Evolutionary conservation across 2,329 filamentous ascomycete genomes (phyloP).

Genomic region (Pyrenophora teres): DNA sequence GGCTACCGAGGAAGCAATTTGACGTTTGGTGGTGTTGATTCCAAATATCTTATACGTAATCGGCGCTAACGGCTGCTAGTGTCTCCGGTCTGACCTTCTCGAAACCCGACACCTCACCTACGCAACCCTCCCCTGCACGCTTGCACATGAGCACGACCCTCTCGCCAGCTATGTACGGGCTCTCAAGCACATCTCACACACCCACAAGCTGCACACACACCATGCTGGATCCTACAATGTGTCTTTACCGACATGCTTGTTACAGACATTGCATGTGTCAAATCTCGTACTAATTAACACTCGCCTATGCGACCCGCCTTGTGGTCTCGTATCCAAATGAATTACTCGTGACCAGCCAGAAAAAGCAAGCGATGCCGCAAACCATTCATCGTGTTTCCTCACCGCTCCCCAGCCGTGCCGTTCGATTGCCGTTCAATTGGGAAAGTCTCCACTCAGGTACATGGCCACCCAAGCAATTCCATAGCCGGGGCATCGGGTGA

Average conservation of each 20-base stretch:
- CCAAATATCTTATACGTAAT: conserved; percentile 30
- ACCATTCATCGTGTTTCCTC: background rate
- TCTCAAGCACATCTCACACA: background rate
- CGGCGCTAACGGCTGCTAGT: conserved; percentile 24
- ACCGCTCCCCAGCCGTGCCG: background rate
- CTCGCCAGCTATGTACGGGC: background rate
- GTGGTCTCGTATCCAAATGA: background rate
- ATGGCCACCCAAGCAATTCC: background rate
- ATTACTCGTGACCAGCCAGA: background rate
- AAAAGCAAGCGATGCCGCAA: conserved; percentile 1
- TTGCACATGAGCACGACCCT: conserved; percentile 8
- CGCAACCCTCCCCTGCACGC: conserved; percentile 14
- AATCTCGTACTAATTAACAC: too few species aligned
- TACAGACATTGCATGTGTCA: background rate
- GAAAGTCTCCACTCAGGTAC: background rate
- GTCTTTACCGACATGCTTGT: background rate
- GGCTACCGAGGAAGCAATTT: conserved; percentile 4
- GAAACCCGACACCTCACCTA: conserved; percentile 16
- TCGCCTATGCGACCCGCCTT: background rate
- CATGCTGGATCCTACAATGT: background rate
- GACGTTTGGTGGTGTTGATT: conserved; percentile 31
- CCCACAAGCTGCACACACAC: background rate
- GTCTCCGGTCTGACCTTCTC: conserved; percentile 12
- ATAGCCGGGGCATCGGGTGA: background rate
- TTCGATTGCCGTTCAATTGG: background rate